Percentiles rank a stretch among this genome's conserved stretches.
These are phyloP conservation scores for Centella asiatica DNA, from an alignment of 129 eudicot genomes.

Conservation along the genomic window DNA sequence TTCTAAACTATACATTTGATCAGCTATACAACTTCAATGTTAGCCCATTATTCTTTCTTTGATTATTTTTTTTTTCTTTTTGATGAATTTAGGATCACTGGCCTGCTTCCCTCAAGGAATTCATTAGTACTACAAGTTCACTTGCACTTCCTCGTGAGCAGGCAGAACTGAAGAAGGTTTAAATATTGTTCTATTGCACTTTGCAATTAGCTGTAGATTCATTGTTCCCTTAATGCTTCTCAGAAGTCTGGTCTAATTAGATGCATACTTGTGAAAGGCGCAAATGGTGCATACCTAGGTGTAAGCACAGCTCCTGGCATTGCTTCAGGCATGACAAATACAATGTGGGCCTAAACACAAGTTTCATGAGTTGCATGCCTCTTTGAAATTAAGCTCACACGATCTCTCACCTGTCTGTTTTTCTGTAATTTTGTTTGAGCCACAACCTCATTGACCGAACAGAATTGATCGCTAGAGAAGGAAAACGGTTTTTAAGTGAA, in stretches of 20 bases:
- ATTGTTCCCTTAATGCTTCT: background rate
- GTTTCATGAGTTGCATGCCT: too few species aligned
- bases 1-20: background rate
- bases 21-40: background rate
- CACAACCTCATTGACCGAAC: too few species aligned
- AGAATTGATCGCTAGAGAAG: too few species aligned
- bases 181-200: background rate
- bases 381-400: too few species aligned
- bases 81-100: conserved; percentile 45
- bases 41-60: background rate
- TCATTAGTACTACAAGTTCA: conserved; percentile 33
- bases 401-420: too few species aligned
- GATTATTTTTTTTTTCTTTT: background rate
- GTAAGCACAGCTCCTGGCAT: too few species aligned
- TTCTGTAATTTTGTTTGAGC: too few species aligned
- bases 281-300: background rate
- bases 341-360: too few species aligned
- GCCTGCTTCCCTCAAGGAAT: conserved; percentile 77
- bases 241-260: background rate
- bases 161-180: conserved; percentile 64
- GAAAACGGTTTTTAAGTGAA: too few species aligned
- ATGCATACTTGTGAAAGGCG: background rate
- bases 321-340: too few species aligned
- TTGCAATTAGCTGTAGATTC: background rate
- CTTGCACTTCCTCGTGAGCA: conserved; percentile 68